These are phyloP conservation scores for Boletus edulis DNA, from an alignment of 768 basidiomycete genomes.

Conservation along the genomic window DNA sequence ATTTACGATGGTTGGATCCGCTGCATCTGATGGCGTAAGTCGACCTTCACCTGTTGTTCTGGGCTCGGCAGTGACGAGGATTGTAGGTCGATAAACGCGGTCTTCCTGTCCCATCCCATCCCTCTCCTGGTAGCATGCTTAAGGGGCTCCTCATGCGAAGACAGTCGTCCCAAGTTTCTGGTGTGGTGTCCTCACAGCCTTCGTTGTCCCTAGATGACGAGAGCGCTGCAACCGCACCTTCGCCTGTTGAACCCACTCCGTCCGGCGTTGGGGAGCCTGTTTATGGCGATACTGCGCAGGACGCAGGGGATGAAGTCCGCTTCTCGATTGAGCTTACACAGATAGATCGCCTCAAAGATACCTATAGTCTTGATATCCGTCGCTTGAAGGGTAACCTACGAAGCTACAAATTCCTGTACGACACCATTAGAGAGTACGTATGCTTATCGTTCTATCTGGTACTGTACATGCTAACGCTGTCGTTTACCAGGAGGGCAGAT, in stretches of 20 bases:
- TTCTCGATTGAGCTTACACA: conserved; percentile 94
- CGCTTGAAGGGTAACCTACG: conserved; percentile 89
- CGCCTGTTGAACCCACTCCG: conserved; percentile 38
- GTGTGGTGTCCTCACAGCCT: conserved; percentile 36
- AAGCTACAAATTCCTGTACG: conserved; percentile 91
- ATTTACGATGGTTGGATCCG: conserved; percentile 74
- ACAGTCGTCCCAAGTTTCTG: conserved; percentile 77
- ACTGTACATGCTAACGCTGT: conserved; percentile 7
- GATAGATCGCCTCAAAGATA: conserved; percentile 85
- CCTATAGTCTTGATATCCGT: conserved; percentile 90
- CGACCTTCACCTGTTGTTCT: not conserved
- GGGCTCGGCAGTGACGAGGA: conserved; percentile 3
- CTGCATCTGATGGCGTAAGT: conserved; percentile 85
- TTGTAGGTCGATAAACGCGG: conserved; percentile 85
- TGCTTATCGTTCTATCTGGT: conserved; percentile 7
- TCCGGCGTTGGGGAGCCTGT: conserved; percentile 45
- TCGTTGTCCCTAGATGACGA: conserved; percentile 52
- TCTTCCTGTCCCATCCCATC: conserved; percentile 76
- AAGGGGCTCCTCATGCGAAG: conserved; percentile 87
- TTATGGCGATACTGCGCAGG: conserved; percentile 79
- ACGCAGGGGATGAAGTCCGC: conserved; percentile 93
- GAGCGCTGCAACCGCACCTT: conserved; percentile 20
- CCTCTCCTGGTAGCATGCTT: conserved; percentile 76
- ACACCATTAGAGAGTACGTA: conserved; percentile 81
- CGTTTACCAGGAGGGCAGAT: conserved; percentile 33